These are phyloP conservation scores for Neophaeococcomyces aloes DNA, from an alignment of 2,329 filamentous ascomycete species.

Conservation along the genomic window DNA sequence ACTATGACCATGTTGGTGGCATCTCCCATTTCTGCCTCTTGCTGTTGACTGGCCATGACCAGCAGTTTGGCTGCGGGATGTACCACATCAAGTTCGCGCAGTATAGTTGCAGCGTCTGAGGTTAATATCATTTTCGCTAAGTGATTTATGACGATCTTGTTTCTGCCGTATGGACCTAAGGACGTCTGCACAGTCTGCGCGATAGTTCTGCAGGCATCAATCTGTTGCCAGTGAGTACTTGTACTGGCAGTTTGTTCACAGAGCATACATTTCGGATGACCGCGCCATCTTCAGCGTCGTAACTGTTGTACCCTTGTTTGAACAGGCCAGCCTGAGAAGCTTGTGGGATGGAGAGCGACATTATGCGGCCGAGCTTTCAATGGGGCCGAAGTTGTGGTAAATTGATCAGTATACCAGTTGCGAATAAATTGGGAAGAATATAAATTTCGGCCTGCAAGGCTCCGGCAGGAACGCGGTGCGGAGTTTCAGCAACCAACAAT, in stretches of 20 bases:
- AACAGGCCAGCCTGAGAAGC: slow-evolving; percentile 90
- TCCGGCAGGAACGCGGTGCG: background rate
- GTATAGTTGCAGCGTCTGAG: slow-evolving; percentile 92
- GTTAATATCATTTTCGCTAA: slow-evolving; percentile 99
- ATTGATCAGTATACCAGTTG: no score
- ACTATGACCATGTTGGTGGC: slow-evolving; percentile 96
- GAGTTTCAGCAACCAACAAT: background rate
- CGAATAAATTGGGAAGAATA: background rate
- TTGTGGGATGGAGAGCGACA: slow-evolving; percentile 94
- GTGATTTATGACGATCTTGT: slow-evolving; percentile 99
- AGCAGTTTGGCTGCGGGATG: slow-evolving; percentile 95
- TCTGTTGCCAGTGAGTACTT: slow-evolving; percentile 30
- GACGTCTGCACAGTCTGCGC: slow-evolving; percentile 94
- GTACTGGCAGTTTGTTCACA: background rate
- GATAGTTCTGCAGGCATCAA: slow-evolving; percentile 95
- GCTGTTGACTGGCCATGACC: slow-evolving; percentile 98
- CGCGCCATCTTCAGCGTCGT: slow-evolving; percentile 97
- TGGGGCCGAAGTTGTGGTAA: background rate
- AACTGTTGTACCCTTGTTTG: slow-evolving; percentile 95
- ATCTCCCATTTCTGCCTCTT: slow-evolving; percentile 98
- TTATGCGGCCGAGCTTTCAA: slow-evolving; percentile 28
- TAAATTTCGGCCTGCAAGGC: background rate
- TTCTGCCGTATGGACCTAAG: slow-evolving; percentile 90
- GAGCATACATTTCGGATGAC: slow-evolving; percentile 65
- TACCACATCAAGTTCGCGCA: slow-evolving; percentile 94